These are phyloP conservation scores for Backusella mclennaniae DNA, from an alignment of 192 early-diverging fungal species.

Conservation along the genomic window DNA sequence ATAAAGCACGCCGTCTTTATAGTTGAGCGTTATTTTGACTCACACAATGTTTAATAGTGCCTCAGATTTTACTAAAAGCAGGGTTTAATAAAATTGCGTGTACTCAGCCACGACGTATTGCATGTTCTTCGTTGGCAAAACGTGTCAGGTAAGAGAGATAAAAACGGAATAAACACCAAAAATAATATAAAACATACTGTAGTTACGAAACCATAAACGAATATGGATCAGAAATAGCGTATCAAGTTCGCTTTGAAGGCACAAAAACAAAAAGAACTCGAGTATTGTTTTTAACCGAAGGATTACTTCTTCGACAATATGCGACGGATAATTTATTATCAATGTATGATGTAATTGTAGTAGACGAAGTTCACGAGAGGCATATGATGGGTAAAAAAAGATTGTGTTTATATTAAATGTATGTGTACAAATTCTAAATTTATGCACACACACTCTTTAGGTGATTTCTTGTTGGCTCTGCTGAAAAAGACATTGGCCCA, in stretches of 20 bases:
- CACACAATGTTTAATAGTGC: slow-evolving; percentile 43
- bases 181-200: background rate
- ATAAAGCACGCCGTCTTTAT: too few relatives aligned
- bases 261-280: slow-evolving; percentile 54
- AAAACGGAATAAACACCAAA: too few relatives aligned
- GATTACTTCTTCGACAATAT: slow-evolving; percentile 71
- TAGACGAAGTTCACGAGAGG: slow-evolving; percentile 89
- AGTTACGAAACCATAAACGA: slow-evolving; percentile 61
- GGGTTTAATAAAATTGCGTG: slow-evolving; percentile 75
- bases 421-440: background rate
- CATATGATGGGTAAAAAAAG: slow-evolving; percentile 38
- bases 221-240: slow-evolving; percentile 67
- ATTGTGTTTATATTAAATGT: background rate
- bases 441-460: slow-evolving; percentile 37
- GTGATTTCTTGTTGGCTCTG: slow-evolving; percentile 82
- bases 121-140: slow-evolving; percentile 54
- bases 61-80: slow-evolving; percentile 81
- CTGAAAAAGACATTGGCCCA: slow-evolving; percentile 57
- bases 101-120: slow-evolving; percentile 90
- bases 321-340: slow-evolving; percentile 57
- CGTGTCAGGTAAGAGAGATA: slow-evolving; percentile 45
- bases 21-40: too few relatives aligned
- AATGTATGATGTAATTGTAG: slow-evolving; percentile 71
- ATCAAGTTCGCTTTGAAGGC: slow-evolving; percentile 65
- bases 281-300: slow-evolving; percentile 73